Percentiles rank a stretch among this genome's conserved stretches.
phyloP scores from a whole-genome alignment of 2,329 filamentous ascomycete species.

The Fusarium subtropicale region DNA sequence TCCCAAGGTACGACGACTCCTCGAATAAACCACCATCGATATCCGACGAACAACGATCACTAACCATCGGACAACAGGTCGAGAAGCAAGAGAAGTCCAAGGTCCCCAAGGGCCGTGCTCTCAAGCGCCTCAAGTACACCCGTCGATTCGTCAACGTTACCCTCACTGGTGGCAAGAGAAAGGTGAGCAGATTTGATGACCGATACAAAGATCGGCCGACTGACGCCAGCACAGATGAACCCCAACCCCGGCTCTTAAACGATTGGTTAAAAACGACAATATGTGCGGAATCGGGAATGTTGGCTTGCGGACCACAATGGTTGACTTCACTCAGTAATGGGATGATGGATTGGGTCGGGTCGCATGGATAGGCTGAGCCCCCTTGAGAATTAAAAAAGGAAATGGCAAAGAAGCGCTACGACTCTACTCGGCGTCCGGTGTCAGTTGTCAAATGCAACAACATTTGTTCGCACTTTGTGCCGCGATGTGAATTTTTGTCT shows the following conservation, averaged over 20 bases:
- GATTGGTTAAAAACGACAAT: conserved; percentile 39
- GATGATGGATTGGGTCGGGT: conserved; percentile 54
- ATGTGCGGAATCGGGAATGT: conserved; percentile 47
- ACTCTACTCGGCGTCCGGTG: conserved; percentile 56
- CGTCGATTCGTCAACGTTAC: conserved; percentile 99
- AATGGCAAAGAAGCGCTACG: conserved; percentile 54
- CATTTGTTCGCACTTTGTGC: conserved; percentile 48
- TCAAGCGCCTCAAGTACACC: conserved; percentile 97
- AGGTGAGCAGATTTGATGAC: conserved; percentile 68
- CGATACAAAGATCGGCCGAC: conserved; percentile 14
- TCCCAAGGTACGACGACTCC: conserved; percentile 76
- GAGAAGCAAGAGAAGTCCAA: conserved; percentile 96
- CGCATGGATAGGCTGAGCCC: conserved; percentile 53
- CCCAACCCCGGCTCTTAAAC: conserved; percentile 81
- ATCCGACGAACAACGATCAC: conserved; percentile 46
- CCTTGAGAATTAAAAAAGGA: conserved; percentile 46
- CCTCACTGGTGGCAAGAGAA: conserved; percentile 97
- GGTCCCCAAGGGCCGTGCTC: conserved; percentile 94
- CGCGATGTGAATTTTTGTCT: conserved; percentile 27
- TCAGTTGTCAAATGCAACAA: conserved; percentile 57
- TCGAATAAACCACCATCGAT: conserved; percentile 35
- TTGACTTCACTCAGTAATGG: conserved; percentile 49
- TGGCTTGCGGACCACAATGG: conserved; percentile 49
- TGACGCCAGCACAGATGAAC: conserved; percentile 77
- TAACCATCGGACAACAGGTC: conserved; percentile 66